Percentiles rank a stretch among this genome's conserved stretches.
These are phyloP conservation scores for Dipodascus albidus DNA, from an alignment of 805 yeast genomes.

Conservation along the genomic window DNA sequence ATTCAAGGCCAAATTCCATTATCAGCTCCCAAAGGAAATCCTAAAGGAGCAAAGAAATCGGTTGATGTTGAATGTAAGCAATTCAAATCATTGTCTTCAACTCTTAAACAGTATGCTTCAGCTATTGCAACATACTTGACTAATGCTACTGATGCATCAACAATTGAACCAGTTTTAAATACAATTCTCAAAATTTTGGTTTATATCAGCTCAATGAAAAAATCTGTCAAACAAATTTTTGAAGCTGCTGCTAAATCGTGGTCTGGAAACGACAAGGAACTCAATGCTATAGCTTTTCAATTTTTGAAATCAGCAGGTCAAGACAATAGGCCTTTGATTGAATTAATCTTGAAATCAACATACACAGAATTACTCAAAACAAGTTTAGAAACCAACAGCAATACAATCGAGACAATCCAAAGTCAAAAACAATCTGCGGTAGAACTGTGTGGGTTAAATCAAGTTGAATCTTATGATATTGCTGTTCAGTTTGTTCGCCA, in stretches of 20 bases:
- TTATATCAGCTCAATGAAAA: slow-evolving; percentile 65
- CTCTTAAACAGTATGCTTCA: slow-evolving; percentile 68
- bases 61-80: slow-evolving; percentile 50
- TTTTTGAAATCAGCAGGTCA: slow-evolving; percentile 64
- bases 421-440: slow-evolving; percentile 72
- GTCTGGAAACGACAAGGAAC: slow-evolving; percentile 63
- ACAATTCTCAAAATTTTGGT: slow-evolving; percentile 78
- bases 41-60: slow-evolving; percentile 33
- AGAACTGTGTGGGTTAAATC: slow-evolving; percentile 69
- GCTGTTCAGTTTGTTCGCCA: slow-evolving; percentile 92
- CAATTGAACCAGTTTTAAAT: slow-evolving; percentile 65
- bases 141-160: slow-evolving; percentile 67
- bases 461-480: slow-evolving; percentile 62
- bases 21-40: slow-evolving; percentile 29
- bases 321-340: slow-evolving; percentile 60
- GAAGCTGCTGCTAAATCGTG: slow-evolving; percentile 54
- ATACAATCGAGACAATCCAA: slow-evolving; percentile 68
- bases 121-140: slow-evolving; percentile 56
- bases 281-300: slow-evolving; percentile 81
- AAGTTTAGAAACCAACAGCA: slow-evolving; percentile 72
- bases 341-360: slow-evolving; percentile 51
- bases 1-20: slow-evolving; percentile 60
- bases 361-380: slow-evolving; percentile 73
- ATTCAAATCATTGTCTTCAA: slow-evolving; percentile 47
- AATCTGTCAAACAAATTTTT: slow-evolving; percentile 61